Evolutionary conservation across 352 stramenopile genomes (phyloP).

Genomic region (Paralagenidium karlingii): DNA sequence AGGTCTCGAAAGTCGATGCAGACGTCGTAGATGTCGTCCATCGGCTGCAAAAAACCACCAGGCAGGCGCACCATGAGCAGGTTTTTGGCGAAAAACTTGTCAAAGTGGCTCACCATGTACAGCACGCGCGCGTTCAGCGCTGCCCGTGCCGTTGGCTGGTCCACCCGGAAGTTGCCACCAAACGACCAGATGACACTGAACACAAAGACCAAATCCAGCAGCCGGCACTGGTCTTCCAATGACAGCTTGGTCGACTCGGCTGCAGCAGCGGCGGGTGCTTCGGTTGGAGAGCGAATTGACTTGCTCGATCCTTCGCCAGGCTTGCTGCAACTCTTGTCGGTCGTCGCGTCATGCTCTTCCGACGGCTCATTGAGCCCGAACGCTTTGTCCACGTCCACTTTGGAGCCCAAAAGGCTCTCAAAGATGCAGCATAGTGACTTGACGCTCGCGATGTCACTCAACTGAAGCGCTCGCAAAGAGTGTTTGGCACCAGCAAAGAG

Average conservation of each 20-base stretch:
- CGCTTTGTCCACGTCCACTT: too few species aligned
- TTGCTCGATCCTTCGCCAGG: too few species aligned
- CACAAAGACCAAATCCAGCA: constrained; percentile 48
- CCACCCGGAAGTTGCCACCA: constrained; percentile 38
- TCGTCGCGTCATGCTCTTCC: too few species aligned
- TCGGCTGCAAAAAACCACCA: constrained; percentile 22
- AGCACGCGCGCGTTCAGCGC: too few species aligned
- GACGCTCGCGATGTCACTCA: too few species aligned
- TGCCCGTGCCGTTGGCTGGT: constrained; percentile 14
- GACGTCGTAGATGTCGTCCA: constrained; percentile 49
- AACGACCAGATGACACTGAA: constrained; percentile 68
- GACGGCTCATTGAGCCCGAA: too few species aligned
- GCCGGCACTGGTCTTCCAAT: constrained; percentile 25
- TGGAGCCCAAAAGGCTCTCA: constrained; percentile 34
- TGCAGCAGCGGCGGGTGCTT: constrained; percentile 8
- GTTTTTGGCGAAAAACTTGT: constrained; percentile 32
- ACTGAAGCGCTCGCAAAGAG: too few species aligned
- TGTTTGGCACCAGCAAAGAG: too few species aligned
- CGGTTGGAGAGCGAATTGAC: too few species aligned
- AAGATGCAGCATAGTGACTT: constrained; percentile 52
- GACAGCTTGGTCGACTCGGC: neutral
- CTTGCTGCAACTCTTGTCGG: too few species aligned
- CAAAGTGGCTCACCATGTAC: too few species aligned
- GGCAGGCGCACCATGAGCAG: constrained; percentile 27
- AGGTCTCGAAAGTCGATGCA: constrained; percentile 49